Base-by-base conservation (phyloP, 192 early-diverging fungal genomes). In the Umbelopsis sp. region DNA sequence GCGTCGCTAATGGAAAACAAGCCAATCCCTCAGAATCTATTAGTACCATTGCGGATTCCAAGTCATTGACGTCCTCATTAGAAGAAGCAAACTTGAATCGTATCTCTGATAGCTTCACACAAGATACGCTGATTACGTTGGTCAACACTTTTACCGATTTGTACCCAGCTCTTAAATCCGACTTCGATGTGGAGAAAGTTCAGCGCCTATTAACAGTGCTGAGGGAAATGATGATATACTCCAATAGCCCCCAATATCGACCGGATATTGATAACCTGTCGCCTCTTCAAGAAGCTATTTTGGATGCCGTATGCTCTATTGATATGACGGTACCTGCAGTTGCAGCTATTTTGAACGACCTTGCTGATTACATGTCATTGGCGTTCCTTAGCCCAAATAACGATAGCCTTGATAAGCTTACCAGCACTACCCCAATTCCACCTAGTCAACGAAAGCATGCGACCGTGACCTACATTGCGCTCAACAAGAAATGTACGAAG, bases 121-220 rank as follows among this genome's bases (percentile, higher is more conserved):
- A 96, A 73, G 91, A 94, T 32, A 89, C 91, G 1, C 71, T 94
- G 16, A 87, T 86, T 3, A 81, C 86, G 5, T 91, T 87, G 65
- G 74, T 89, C 41, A 70, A 75, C n/a, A 77, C 89, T 16, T 91
- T 94, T 59, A 73, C 75, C 4, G 87, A 90, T 17, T 78, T 94
- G 29, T 89, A 93, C 68, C 72, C 76, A 1, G 75, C 87, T 1
- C 85, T 95, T 14, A 47, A 73, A 9, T 41, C 71, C 16, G 77
- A 78, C 10, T 91, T 93, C 68, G 69, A 70, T 0, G 41, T 89
- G 4, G 81, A 83, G 32, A 90, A 94, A 53, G 66, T 91, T 17
- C 68, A 77, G 22, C 70, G 72, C 5, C 66, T 92, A 5, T 72
- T 87, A 45, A 71, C 73, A 24, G 82, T 90, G 1, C 47, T 90